Evolutionary conservation across 768 basidiomycete genomes (phyloP).

Genomic region (Tremella fuciformis): DNA sequence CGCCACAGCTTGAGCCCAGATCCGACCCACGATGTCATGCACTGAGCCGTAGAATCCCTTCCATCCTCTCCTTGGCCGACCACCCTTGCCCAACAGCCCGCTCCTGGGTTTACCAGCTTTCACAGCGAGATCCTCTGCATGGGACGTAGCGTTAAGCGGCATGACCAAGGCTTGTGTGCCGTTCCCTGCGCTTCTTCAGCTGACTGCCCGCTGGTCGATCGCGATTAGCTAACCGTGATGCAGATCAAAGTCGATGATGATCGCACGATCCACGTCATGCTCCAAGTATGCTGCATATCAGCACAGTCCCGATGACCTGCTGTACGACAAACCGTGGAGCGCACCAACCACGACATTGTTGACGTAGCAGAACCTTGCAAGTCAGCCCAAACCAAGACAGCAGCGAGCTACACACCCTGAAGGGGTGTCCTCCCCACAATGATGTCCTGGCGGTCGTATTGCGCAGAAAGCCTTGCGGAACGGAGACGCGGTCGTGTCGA

Average conservation of each 20-base stretch:
- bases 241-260: constrained; percentile 89
- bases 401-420: constrained; percentile 57
- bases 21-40: constrained; percentile 80
- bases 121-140: constrained; percentile 61
- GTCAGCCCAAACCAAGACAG: not conserved
- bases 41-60: constrained; percentile 78
- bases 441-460: constrained; percentile 87
- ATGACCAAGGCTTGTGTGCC: constrained; percentile 89
- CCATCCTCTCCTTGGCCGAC: constrained; percentile 51
- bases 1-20: not conserved
- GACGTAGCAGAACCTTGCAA: constrained; percentile 73
- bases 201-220: not conserved
- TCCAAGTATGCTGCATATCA: constrained; percentile 67
- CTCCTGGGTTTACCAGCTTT: constrained; percentile 48
- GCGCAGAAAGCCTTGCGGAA: constrained; percentile 67
- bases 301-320: not conserved
- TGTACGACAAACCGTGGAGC: constrained; percentile 67
- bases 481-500: not conserved
- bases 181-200: constrained; percentile 59
- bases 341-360: constrained; percentile 90
- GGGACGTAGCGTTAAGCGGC: constrained; percentile 85
- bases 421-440: constrained; percentile 85
- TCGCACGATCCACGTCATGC: constrained; percentile 70
- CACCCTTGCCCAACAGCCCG: constrained; percentile 50
- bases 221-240: constrained; percentile 65